Conservation (phyloP, 768 basidiomycete species). For the Phanerochaete sordida region DNA sequence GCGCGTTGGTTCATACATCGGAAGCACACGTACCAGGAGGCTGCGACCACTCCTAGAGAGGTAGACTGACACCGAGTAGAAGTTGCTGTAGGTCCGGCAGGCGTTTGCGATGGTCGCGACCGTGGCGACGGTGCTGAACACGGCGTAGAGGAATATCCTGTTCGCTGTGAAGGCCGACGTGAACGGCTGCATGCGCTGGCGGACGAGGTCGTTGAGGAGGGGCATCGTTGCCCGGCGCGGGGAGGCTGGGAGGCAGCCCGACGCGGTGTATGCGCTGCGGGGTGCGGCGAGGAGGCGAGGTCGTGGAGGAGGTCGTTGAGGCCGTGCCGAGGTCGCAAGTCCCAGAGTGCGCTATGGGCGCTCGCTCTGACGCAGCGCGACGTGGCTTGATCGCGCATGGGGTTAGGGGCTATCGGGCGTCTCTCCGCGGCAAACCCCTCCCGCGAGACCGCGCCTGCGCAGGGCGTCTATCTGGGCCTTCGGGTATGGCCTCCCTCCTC, state of each 20-base stretch:
- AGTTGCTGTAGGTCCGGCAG: slow-evolving; percentile 80
- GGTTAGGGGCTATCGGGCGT: background rate
- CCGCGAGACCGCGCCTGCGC: slow-evolving; percentile 1
- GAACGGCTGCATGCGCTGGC: slow-evolving; percentile 48
- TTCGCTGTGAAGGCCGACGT: slow-evolving; percentile 53
- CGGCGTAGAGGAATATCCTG: slow-evolving; percentile 64
- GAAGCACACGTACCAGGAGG: slow-evolving; percentile 61
- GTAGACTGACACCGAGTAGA: slow-evolving; percentile 90
- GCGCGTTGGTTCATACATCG: background rate
- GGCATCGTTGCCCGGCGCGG: slow-evolving; percentile 40
- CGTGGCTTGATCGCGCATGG: slow-evolving; percentile 1
- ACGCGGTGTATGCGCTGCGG: background rate
- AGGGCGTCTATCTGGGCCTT: background rate
- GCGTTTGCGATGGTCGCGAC: slow-evolving; percentile 75
- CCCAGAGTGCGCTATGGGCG: background rate
- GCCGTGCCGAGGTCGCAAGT: background rate
- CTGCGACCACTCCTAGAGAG: slow-evolving; percentile 94
- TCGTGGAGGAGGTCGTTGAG: background rate
- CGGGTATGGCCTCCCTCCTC: background rate
- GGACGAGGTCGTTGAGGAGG: slow-evolving; percentile 43
- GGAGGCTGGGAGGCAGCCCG: background rate
- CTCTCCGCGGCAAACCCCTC: background rate
- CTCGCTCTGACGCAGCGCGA: background rate
- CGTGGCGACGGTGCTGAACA: slow-evolving; percentile 66
- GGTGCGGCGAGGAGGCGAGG: background rate